phyloP scores from a whole-genome alignment of 148 eudicot genomes.

The Rhododendron henanense region DNA sequence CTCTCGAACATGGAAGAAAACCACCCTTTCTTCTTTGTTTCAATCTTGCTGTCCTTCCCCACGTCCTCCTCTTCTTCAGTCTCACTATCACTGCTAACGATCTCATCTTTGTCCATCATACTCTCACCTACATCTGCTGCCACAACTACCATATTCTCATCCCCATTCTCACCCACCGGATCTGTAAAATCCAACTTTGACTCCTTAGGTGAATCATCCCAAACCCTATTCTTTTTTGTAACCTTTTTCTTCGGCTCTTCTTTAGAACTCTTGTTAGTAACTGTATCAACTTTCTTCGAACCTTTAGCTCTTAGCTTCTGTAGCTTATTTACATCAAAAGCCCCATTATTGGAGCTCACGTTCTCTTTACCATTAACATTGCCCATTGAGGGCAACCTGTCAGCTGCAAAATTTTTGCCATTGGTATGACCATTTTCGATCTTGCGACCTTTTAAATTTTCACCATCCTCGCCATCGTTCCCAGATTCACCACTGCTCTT shows the following conservation, averaged over 20 bases:
- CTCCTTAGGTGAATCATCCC: constrained; percentile 71
- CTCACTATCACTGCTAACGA: constrained; percentile 81
- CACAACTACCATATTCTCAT: constrained; percentile 42
- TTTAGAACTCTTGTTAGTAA: constrained; percentile 53
- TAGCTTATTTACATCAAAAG: constrained; percentile 92
- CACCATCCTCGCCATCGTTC: constrained; percentile 52
- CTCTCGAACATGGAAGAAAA: constrained; percentile 93
- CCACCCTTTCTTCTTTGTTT: constrained; percentile 80
- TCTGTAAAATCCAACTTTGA: constrained; percentile 84
- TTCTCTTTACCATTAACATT: constrained; percentile 63
- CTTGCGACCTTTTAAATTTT: constrained; percentile 27
- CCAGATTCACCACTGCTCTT: constrained; percentile 54
- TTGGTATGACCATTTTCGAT: constrained; percentile 52
- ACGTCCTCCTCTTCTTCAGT: constrained; percentile 62
- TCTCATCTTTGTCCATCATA: constrained; percentile 96
- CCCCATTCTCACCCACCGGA: constrained; percentile 60
- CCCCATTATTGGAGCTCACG: constrained; percentile 48
- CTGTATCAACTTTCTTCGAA: constrained; percentile 67
- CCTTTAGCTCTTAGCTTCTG: constrained; percentile 72
- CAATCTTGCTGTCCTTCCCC: constrained; percentile 42
- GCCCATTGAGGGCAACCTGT: constrained; percentile 20
- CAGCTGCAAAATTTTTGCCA: constrained; percentile 30
- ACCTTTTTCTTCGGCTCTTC: constrained; percentile 67
- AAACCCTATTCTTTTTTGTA: constrained; percentile 86
- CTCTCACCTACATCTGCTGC: constrained; percentile 73